Evolutionary conservation across 2,329 filamentous ascomycete species (phyloP).

Genomic region (Aspergillus sp.): DNA sequence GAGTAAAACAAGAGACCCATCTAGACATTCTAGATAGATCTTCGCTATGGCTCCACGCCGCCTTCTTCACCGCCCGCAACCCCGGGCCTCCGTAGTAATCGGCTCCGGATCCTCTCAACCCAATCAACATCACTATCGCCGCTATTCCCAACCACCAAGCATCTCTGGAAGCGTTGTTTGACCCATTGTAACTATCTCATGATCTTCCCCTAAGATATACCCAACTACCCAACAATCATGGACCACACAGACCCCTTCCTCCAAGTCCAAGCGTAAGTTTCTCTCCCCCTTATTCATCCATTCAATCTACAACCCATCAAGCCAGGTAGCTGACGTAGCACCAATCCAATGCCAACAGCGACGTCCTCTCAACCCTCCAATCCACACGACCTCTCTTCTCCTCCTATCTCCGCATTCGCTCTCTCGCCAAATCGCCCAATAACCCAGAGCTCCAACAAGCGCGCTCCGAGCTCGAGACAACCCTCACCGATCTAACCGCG

Average conservation of each 20-base stretch:
- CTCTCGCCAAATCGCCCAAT: conserved; percentile 68
- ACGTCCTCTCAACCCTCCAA: conserved; percentile 81
- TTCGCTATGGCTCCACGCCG: neutral
- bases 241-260: conserved; percentile 49
- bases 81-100: neutral
- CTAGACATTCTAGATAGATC: neutral
- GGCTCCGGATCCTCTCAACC: neutral
- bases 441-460: conserved; percentile 71
- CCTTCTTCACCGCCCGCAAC: neutral
- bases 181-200: neutral
- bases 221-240: conserved; percentile 28
- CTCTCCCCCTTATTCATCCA: neutral
- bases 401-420: conserved; percentile 94
- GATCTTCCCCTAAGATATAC: neutral
- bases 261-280: conserved; percentile 49
- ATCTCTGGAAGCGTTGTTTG: neutral
- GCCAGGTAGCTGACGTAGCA: conserved; percentile 8
- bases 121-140: neutral
- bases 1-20: neutral
- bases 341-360: conserved; percentile 56
- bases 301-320: neutral
- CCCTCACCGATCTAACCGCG: conserved; percentile 71
- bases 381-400: conserved; percentile 83
- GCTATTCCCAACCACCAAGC: neutral
- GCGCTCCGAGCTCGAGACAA: conserved; percentile 75